Percentiles rank a stretch among this genome's conserved stretches.
Conservation (phyloP, 2,329 filamentous ascomycete genomes). For the Epichloe aotearoae region DNA sequence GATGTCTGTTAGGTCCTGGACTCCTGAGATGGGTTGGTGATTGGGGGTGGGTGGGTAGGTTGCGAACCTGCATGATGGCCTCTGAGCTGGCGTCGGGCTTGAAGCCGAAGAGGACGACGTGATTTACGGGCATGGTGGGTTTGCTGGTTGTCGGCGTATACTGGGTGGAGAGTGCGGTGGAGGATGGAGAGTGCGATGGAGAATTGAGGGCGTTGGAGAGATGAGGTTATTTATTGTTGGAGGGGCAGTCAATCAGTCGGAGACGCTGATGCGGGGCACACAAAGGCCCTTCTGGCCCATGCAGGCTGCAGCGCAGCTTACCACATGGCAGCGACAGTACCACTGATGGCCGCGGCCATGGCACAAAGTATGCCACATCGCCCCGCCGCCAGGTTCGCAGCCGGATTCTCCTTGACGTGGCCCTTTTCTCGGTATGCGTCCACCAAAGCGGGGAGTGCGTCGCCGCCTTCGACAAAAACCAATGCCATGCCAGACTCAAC, state of each 20-base stretch:
- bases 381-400: not conserved
- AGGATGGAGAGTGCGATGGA: too few species aligned
- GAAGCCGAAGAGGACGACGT: conserved; percentile 6
- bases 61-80: conserved; percentile 3
- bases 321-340: not conserved
- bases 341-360: not conserved
- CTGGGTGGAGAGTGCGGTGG: not conserved
- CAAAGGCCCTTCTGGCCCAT: too few species aligned
- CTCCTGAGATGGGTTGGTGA: not conserved
- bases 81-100: conserved; percentile 1
- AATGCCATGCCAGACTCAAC: conserved; percentile 1
- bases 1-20: too few species aligned
- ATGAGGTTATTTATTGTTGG: not conserved
- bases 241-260: not conserved
- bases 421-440: not conserved
- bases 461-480: conserved; percentile 3
- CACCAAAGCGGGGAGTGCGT: not conserved
- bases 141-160: not conserved
- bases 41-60: not conserved
- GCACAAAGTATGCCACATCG: not conserved
- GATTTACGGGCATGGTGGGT: conserved; percentile 1
- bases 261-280: not conserved
- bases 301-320: not conserved
- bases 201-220: too few species aligned
- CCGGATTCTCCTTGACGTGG: not conserved